Conservation (phyloP, 2,329 filamentous ascomycete species). For the Fusarium compactum region DNA sequence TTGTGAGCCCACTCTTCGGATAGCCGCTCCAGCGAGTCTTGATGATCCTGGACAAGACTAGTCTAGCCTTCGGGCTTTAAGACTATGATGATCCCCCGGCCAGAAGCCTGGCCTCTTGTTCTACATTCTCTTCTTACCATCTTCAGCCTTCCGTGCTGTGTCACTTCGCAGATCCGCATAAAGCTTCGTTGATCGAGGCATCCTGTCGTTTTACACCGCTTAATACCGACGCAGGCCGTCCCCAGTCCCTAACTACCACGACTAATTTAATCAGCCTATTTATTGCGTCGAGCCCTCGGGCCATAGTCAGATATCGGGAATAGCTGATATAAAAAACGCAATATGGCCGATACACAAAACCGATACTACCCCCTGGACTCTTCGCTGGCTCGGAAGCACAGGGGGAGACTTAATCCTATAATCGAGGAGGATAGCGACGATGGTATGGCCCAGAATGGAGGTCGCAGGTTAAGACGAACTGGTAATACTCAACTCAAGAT, state of each 20-base stretch:
- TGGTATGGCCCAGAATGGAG: slow-evolving; percentile 43
- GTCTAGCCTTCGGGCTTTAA: slow-evolving; percentile 42
- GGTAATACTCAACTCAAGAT: slow-evolving; percentile 62
- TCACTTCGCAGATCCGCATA: slow-evolving; percentile 49
- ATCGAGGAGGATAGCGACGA: slow-evolving; percentile 67
- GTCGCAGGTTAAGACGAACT: slow-evolving; percentile 45
- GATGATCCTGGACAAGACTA: slow-evolving; percentile 33
- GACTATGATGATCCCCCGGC: slow-evolving; percentile 45
- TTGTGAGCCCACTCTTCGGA: slow-evolving; percentile 23
- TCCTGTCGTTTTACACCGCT: slow-evolving; percentile 53
- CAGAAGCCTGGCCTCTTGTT: slow-evolving; percentile 48
- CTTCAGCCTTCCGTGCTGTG: slow-evolving; percentile 47
- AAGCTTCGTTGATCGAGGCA: slow-evolving; percentile 60
- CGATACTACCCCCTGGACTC: slow-evolving; percentile 61
- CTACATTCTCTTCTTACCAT: slow-evolving; percentile 53
- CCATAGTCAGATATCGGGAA: slow-evolving; percentile 47
- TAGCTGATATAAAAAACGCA: slow-evolving; percentile 52
- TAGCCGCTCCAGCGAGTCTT: slow-evolving; percentile 45
- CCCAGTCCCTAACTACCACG: slow-evolving; percentile 37
- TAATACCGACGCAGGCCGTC: slow-evolving; percentile 55
- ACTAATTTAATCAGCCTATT: slow-evolving; percentile 40
- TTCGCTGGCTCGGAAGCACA: slow-evolving; percentile 68
- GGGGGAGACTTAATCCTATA: slow-evolving; percentile 72
- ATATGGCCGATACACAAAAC: slow-evolving; percentile 60
- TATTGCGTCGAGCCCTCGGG: slow-evolving; percentile 32